A percentile compares a stretch with the other conserved stretches of the same genome.
Conservation (phyloP, 805 yeast species). For the Nakazawaea wickerhamii region DNA sequence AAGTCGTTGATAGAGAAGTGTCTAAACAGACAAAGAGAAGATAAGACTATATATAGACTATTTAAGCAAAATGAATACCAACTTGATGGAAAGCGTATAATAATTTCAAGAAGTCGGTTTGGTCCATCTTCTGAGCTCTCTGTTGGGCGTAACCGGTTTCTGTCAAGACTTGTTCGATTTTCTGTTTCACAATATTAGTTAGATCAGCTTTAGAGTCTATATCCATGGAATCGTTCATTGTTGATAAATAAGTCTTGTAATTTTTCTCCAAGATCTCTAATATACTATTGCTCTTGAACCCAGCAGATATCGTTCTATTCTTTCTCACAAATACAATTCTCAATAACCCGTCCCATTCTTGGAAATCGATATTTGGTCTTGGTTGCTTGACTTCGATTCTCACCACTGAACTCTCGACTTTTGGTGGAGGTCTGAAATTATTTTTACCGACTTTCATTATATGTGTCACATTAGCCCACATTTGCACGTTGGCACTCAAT, state of each 20-base stretch:
- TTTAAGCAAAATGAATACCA: conserved; percentile 89
- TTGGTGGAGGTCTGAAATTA: conserved; percentile 97
- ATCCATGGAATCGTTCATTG: conserved; percentile 42
- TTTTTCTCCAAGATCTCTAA: conserved; percentile 80
- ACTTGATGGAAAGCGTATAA: conserved; percentile 94
- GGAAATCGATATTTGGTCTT: conserved; percentile 87
- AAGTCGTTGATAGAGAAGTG: conserved; percentile 70
- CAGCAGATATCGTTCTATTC: conserved; percentile 89
- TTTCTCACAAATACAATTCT: conserved; percentile 90
- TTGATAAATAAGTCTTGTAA: conserved; percentile 69
- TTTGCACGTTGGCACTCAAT: conserved; percentile 92
- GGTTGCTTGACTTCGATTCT: conserved; percentile 88
- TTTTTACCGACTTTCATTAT: conserved; percentile 97
- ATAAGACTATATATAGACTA: conserved; percentile 21
- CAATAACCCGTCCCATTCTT: conserved; percentile 96
- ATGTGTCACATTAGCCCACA: conserved; percentile 99
- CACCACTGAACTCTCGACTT: conserved; percentile 95
- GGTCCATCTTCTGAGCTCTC: conserved; percentile 93
- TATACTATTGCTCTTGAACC: conserved; percentile 79
- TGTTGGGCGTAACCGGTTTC: conserved; percentile 80
- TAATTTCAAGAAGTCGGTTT: conserved; percentile 83
- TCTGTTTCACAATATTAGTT: conserved; percentile 51
- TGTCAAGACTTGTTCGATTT: conserved; percentile 65
- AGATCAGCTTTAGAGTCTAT: conserved; percentile 37
- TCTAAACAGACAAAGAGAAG: conserved; percentile 50